Evolutionary conservation across 306 rosid genomes (phyloP), one percentile per base, ranked within the genome.

Genomic region (Cicer pinnatifidum): DNA sequence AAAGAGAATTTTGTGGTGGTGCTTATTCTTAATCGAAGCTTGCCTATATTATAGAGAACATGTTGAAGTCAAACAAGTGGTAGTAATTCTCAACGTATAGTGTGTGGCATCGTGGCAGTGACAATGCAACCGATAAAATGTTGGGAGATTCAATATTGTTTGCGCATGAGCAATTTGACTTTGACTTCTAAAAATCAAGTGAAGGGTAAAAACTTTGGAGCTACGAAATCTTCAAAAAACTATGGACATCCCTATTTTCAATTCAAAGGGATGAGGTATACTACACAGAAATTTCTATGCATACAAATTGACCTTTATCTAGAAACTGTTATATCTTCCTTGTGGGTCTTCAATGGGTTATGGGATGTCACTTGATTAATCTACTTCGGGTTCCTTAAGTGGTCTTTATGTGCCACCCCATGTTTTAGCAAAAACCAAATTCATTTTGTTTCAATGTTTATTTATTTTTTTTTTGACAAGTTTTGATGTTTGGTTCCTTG

Each of bases 121-220:
- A 60, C 53, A 60, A 68, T 40, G 72, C 79, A 46, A 59, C 35
- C 35, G 8, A 8, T 6, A 59, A 2, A 12, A 40, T 5, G 68
- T 12, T 51, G 50, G 8, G 45, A 61, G 46, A 35, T 57, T 57
- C 16, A 57, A 57, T 8, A 16, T 66, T 66, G 66, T 58, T 43
- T 73, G 65, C 17, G 13, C 43, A 12, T 23, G 8, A 39, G 37
- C 50, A 78, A 38, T 61, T 77, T 69, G 85, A 78, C 76, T 73
- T 62, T 71, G 67, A 13, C 72, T 39, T 57, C 71, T 38, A 72
- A 10, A 44, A 76, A 48, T 19, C 52, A 33, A 40, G 44, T 15
- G 35, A 28, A 28, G 35, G 35, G 35, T 3, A 3, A 28, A 13
- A 19, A 58, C 15, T 58, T 11, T 75, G 39, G 43, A 44, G 10